Base-by-base conservation (phyloP, 495 filamentous ascomycete genomes). In the Trichoderma orchidacearum region DNA sequence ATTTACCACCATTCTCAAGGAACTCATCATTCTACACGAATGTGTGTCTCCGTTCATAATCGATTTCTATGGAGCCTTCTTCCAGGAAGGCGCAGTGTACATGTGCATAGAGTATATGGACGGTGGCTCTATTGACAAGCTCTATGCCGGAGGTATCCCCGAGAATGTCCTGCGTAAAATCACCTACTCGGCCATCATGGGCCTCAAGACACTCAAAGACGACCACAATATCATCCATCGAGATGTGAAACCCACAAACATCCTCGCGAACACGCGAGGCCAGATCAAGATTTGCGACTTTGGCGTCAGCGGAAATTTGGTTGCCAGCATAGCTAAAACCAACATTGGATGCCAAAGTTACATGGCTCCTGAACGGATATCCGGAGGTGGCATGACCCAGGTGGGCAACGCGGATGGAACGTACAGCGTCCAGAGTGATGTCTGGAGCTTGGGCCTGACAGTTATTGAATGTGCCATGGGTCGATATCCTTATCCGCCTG, bases 71-170 rank as follows among this genome's bases (percentile, higher is more conserved):
- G 93, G 93, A 7, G 93, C 93, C 3, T 99, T 99, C 70, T 99
- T 95, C 75, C 93, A 99, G 69, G 93, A 99, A 73, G 93, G 93
- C 21, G 91, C 93, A 1, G 93, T 99, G 5, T 99, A 97, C 67
- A 97, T 99, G 69, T 99, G 93, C 71, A 94, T 99, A 67, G 93
- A 99, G 68, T 96, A 87, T 66, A 99, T 99, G 93, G 90, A 99
- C 70, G 93, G 94, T 54, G 93, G 93, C n/a, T 96, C 90, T 35
- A 89, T 97, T 63, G 93, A 99, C 72, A 96, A 96, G 63, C 70
- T 97, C 17, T 99, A 99, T 68, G 83, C 81, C n/a, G 89, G 89
- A 55, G 93, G 93, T 30, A 83, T 99, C 51, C 88, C 93, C 1
- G 93, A 99, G 64, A 80, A 78, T 54, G 82, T 97, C 6, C 74